Conservation (phyloP, 225 moss, liverwort and hornwort genomes). For the Physcomitrellopsis africana region DNA sequence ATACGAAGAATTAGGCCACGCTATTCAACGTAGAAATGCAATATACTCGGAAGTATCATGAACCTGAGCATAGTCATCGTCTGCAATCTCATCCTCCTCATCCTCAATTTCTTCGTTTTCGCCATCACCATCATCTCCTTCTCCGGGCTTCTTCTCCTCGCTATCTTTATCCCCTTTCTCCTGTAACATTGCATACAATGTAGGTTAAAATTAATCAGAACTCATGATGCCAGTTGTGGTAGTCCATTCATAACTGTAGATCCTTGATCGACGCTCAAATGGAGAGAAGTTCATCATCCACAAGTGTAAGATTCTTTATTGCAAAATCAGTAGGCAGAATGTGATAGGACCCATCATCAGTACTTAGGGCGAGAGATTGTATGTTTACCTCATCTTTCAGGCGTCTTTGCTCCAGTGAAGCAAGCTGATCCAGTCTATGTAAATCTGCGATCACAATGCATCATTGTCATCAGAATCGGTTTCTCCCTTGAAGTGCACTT, state of each 20-base stretch:
- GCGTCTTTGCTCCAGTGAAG: conserved; percentile 55
- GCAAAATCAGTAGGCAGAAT: background rate
- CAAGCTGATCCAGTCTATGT: conserved; percentile 57
- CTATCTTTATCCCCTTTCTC: conserved; percentile 57
- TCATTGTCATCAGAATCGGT: conserved; percentile 15
- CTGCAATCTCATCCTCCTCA: conserved; percentile 55
- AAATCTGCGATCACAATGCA: conserved; percentile 41
- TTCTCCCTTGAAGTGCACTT: background rate
- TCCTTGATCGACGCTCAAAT: conserved; percentile 4
- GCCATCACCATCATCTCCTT: conserved; percentile 60
- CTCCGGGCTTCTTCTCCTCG: conserved; percentile 62
- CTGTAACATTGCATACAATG: conserved; percentile 20
- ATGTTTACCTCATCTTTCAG: conserved; percentile 49
- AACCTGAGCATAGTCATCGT: conserved; percentile 67
- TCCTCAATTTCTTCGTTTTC: conserved; percentile 58
- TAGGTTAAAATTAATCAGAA: background rate
- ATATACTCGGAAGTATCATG: background rate
- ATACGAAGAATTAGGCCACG: conserved; percentile 7
- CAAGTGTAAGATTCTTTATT: background rate
- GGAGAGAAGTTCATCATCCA: background rate
- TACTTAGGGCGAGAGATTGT: background rate
- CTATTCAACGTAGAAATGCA: conserved; percentile 16
- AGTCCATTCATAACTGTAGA: background rate
- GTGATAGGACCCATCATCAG: conserved; percentile 3
- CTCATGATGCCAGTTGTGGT: background rate